These are phyloP conservation scores for Lactarius deliciosus DNA, from an alignment of 768 basidiomycete species.

Conservation along the genomic window DNA sequence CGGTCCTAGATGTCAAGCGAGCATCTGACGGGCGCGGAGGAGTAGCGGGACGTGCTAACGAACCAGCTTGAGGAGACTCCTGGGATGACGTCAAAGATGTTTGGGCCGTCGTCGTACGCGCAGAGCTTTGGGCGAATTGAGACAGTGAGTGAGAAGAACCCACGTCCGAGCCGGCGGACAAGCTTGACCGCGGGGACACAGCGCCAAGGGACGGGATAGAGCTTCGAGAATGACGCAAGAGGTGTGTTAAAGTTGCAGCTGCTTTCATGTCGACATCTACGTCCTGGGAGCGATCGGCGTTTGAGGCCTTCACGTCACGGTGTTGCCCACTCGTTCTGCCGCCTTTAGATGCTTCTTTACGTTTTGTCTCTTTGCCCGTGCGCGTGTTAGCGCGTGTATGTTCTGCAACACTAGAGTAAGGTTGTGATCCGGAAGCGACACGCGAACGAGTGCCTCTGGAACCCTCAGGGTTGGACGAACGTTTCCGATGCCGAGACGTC, in stretches of 20 bases:
- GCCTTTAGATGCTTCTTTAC: slow-evolving; percentile 15
- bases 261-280: slow-evolving; percentile 79
- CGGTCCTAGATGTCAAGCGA: slow-evolving; percentile 28
- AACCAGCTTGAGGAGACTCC: slow-evolving; percentile 40
- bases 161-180: slow-evolving; percentile 65
- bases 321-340: slow-evolving; percentile 14
- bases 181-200: slow-evolving; percentile 69
- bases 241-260: slow-evolving; percentile 73
- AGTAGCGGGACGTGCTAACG: slow-evolving; percentile 36
- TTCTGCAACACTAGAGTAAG: slow-evolving; percentile 28
- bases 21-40: slow-evolving; percentile 37
- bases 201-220: slow-evolving; percentile 52
- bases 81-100: slow-evolving; percentile 43
- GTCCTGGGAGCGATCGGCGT: slow-evolving; percentile 40
- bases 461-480: slow-evolving; percentile 27
- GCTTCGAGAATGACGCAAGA: slow-evolving; percentile 64
- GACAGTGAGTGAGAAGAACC: slow-evolving; percentile 61
- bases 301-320: slow-evolving; percentile 15
- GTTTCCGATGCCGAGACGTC: slow-evolving; percentile 31
- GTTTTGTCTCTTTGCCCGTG: slow-evolving; percentile 20
- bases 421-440: slow-evolving; percentile 15
- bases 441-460: slow-evolving; percentile 20
- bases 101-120: slow-evolving; percentile 48
- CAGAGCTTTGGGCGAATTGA: slow-evolving; percentile 66
- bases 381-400: slow-evolving; percentile 29